These are phyloP conservation scores for Potentilla sterilis DNA, from an alignment of 306 rosid species.

Conservation along the genomic window DNA sequence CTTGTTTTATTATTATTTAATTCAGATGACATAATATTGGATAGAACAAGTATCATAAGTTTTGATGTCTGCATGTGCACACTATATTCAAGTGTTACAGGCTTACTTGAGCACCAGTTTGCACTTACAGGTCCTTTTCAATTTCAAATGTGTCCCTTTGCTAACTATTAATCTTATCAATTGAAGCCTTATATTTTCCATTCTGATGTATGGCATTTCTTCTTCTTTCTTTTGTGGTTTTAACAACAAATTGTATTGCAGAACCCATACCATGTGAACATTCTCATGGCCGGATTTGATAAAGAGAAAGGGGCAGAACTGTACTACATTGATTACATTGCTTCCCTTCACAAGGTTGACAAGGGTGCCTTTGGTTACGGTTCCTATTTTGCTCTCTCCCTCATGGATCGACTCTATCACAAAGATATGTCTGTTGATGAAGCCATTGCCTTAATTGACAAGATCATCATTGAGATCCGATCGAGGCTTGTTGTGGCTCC, in stretches of 20 bases:
- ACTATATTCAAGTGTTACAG: background rate
- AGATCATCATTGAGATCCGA: conserved; percentile 73
- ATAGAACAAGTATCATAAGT: background rate
- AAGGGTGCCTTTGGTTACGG: conserved; percentile 97
- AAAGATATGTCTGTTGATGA: conserved; percentile 80
- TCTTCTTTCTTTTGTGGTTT: background rate
- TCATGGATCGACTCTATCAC: conserved; percentile 93
- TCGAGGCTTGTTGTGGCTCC: conserved; percentile 85
- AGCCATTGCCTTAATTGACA: conserved; percentile 75
- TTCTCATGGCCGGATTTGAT: conserved; percentile 90
- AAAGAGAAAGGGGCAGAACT: conserved; percentile 83
- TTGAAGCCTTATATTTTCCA: conserved; percentile 11
- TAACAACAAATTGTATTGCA: conserved; percentile 31
- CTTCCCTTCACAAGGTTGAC: conserved; percentile 96
- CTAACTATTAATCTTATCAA: background rate
- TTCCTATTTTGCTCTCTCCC: conserved; percentile 76
- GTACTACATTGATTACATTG: conserved; percentile 88
- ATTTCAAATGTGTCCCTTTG: background rate
- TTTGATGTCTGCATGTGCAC: background rate
- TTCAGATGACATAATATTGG: background rate
- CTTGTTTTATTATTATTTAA: no score
- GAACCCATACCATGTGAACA: conserved; percentile 88
- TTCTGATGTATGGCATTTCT: conserved; percentile 8
- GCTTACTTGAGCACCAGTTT: background rate
- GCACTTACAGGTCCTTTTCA: no score